A percentile compares a stretch with the other conserved stretches of the same genome.
Conservation (phyloP, 2,329 filamentous ascomycete species). For the Bipolaris victoriae region DNA sequence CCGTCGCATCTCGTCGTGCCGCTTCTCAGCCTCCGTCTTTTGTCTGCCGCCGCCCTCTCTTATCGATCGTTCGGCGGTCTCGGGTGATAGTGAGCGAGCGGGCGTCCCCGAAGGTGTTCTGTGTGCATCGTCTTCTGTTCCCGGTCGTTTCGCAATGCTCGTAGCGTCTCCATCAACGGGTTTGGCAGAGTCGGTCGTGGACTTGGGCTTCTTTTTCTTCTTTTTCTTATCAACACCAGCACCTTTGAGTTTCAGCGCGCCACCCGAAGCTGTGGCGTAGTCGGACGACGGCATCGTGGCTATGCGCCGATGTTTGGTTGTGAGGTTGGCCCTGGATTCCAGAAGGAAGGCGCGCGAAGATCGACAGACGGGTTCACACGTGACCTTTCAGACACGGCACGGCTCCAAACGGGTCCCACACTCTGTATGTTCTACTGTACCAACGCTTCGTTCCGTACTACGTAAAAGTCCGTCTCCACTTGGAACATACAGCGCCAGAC, state of each 20-base stretch:
- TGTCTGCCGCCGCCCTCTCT: slow-evolving; percentile 41
- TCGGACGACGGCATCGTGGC: slow-evolving; percentile 73
- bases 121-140: slow-evolving; percentile 12
- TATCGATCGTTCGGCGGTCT: slow-evolving; percentile 33
- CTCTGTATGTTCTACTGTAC: neutral
- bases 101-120: slow-evolving; percentile 33
- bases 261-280: slow-evolving; percentile 71
- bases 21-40: slow-evolving; percentile 85
- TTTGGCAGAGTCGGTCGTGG: slow-evolving; percentile 28
- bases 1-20: slow-evolving; percentile 78
- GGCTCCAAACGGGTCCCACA: neutral
- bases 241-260: slow-evolving; percentile 86
- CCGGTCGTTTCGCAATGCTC: slow-evolving; percentile 27
- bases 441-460: neutral
- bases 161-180: slow-evolving; percentile 19
- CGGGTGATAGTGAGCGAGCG: slow-evolving; percentile 45
- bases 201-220: slow-evolving; percentile 56
- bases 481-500: neutral
- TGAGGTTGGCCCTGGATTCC: neutral
- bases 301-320: slow-evolving; percentile 3
- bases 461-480: neutral
- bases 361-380: slow-evolving; percentile 6
- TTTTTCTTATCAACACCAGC: slow-evolving; percentile 68
- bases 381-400: slow-evolving; percentile 5
- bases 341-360: slow-evolving; percentile 8